These are phyloP conservation scores for Colletotrichum cuscutae DNA, from an alignment of 2,329 filamentous ascomycete species.

Conservation along the genomic window DNA sequence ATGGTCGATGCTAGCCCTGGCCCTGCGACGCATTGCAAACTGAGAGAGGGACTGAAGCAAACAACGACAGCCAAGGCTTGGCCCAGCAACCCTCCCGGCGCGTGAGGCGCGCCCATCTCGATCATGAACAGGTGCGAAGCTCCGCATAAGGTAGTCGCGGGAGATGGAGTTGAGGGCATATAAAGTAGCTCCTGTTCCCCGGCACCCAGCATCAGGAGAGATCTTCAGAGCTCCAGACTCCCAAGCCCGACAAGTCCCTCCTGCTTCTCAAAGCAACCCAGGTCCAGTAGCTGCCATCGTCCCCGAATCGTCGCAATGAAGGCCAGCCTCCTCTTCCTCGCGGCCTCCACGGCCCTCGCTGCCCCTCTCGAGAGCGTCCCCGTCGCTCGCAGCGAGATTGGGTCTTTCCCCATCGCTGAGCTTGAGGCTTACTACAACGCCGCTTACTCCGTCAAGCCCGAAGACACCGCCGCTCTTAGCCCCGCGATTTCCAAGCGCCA, in stretches of 20 bases:
- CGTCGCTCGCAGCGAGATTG: constrained; percentile 2
- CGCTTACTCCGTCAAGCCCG: constrained; percentile 14
- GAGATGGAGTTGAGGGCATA: not conserved
- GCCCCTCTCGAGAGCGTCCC: constrained; percentile 22
- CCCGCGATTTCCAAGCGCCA: constrained; percentile 24
- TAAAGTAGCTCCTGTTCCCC: constrained; percentile 3
- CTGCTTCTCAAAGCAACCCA: not conserved
- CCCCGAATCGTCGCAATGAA: constrained; percentile 18
- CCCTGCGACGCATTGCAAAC: constrained; percentile 12
- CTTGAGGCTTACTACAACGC: constrained; percentile 34
- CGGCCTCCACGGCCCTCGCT: constrained; percentile 25
- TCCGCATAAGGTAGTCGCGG: not conserved
- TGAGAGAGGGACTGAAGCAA: constrained; percentile 5
- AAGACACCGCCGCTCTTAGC: not conserved
- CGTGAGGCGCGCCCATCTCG: not conserved
- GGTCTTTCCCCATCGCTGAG: constrained; percentile 27
- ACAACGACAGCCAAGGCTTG: constrained; percentile 13
- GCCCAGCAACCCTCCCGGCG: not conserved
- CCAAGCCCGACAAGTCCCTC: constrained; percentile 6
- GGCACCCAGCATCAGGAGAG: not conserved
- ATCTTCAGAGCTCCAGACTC: constrained; percentile 22
- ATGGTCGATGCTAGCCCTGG: not conserved
- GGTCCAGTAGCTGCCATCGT: constrained; percentile 10
- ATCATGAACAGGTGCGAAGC: not conserved
- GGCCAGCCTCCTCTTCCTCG: constrained; percentile 30